Conservation (phyloP, 1,139 yeast genomes). For the Yamadazyma trypodendri region DNA sequence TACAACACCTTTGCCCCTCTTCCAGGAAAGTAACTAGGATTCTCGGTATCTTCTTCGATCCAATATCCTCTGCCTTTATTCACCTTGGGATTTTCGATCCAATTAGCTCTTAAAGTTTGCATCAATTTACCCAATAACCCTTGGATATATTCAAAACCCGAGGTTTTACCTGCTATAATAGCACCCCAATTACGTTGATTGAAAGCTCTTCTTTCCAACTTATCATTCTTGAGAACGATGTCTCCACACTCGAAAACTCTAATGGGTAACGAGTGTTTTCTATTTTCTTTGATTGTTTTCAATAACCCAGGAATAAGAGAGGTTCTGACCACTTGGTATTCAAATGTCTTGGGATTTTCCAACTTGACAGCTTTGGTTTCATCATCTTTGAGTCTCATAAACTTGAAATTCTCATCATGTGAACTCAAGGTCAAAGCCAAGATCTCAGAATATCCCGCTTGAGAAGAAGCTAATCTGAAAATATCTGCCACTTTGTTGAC, state of each 20-base stretch:
- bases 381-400: slow-evolving; percentile 74
- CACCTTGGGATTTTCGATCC: slow-evolving; percentile 60
- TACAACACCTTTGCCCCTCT: slow-evolving; percentile 89
- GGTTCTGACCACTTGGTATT: slow-evolving; percentile 97
- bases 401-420: slow-evolving; percentile 93
- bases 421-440: slow-evolving; percentile 94
- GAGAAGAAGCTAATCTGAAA: slow-evolving; percentile 85
- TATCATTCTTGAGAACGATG: slow-evolving; percentile 79
- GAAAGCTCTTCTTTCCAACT: slow-evolving; percentile 82
- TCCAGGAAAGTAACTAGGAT: slow-evolving; percentile 89
- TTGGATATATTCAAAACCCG: slow-evolving; percentile 93
- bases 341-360: slow-evolving; percentile 94
- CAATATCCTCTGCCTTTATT: slow-evolving; percentile 74
- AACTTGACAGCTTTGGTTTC: slow-evolving; percentile 77
- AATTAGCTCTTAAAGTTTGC: slow-evolving; percentile 91
- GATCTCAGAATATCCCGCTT: slow-evolving; percentile 95
- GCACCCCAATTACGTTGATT: slow-evolving; percentile 97
- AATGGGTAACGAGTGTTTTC: slow-evolving; percentile 93
- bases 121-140: slow-evolving; percentile 92
- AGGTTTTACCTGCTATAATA: slow-evolving; percentile 87
- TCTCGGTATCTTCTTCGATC: slow-evolving; percentile 69
- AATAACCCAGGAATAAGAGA: slow-evolving; percentile 90
- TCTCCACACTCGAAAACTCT: slow-evolving; percentile 95
- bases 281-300: slow-evolving; percentile 93
- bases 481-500: slow-evolving; percentile 90